These are phyloP conservation scores for Gloeophyllum trabeum DNA, from an alignment of 768 basidiomycete species.

Conservation along the genomic window DNA sequence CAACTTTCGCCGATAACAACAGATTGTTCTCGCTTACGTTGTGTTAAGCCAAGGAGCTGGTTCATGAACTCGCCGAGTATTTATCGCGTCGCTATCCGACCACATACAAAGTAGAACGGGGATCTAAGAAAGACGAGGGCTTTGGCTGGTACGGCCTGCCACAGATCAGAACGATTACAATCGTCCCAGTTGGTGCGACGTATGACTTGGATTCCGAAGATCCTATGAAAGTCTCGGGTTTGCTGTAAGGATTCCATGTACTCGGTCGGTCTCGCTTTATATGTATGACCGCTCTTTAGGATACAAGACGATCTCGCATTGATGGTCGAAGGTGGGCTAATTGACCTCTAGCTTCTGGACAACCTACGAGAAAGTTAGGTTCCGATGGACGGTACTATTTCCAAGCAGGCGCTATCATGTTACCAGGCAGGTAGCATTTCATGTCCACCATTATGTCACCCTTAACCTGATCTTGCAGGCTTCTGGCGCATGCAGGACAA, in stretches of 20 bases:
- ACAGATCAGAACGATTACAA: constrained; percentile 38
- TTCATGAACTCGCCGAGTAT: constrained; percentile 60
- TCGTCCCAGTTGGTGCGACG: constrained; percentile 34
- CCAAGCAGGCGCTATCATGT: constrained; percentile 59
- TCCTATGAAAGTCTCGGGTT: constrained; percentile 50
- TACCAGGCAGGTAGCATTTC: constrained; percentile 38
- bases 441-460: no score
- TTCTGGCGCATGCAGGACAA: constrained; percentile 73
- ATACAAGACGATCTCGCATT: constrained; percentile 14
- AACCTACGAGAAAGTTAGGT: not conserved
- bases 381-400: constrained; percentile 62
- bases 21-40: not conserved
- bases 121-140: constrained; percentile 3
- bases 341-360: not conserved
- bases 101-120: constrained; percentile 40
- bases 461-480: constrained; percentile 26
- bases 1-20: not conserved
- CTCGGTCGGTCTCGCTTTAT: not conserved
- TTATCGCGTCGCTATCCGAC: constrained; percentile 50
- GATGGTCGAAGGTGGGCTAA: constrained; percentile 25
- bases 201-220: constrained; percentile 42
- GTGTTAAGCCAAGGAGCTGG: constrained; percentile 46
- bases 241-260: constrained; percentile 33
- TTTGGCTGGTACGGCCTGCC: constrained; percentile 30
- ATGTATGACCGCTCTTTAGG: constrained; percentile 1